These are phyloP conservation scores for Gliomastix tumulicola DNA, from an alignment of 2,329 filamentous ascomycete species.

Conservation along the genomic window DNA sequence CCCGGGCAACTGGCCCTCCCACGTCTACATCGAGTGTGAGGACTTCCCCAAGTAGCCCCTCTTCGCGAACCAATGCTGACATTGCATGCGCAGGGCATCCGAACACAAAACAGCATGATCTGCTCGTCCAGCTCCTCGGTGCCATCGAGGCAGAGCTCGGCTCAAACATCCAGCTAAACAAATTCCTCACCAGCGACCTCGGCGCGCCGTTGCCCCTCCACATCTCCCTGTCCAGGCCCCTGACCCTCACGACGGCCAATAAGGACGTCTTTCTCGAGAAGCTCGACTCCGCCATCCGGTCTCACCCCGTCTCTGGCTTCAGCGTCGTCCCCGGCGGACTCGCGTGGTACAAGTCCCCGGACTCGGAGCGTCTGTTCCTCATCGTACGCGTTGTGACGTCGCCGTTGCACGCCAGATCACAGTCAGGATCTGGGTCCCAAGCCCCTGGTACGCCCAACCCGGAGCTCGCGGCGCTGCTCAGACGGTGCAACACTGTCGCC, in stretches of 20 bases:
- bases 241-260: constrained; percentile 66
- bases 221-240: constrained; percentile 79
- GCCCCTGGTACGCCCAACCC: constrained; percentile 30
- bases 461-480: constrained; percentile 56
- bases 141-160: constrained; percentile 23
- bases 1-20: constrained; percentile 85
- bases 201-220: constrained; percentile 76
- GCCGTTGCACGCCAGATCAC: no score
- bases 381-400: constrained; percentile 61
- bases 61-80: constrained; percentile 6
- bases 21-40: constrained; percentile 90
- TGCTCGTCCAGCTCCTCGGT: constrained; percentile 35
- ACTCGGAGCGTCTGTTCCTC: constrained; percentile 73
- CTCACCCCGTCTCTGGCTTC: constrained; percentile 21
- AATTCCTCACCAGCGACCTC: constrained; percentile 70
- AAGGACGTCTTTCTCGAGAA: constrained; percentile 60
- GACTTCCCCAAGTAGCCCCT: constrained; percentile 7
- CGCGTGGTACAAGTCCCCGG: constrained; percentile 44
- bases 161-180: constrained; percentile 43
- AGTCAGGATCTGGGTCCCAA: not conserved
- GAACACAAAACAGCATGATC: constrained; percentile 32
- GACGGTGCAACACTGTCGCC: constrained; percentile 58
- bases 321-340: constrained; percentile 28
- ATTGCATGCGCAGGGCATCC: constrained; percentile 43
- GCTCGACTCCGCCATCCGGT: constrained; percentile 35